These are phyloP conservation scores for Austropuccinia psidii DNA, from an alignment of 1,284 basidiomycete species.

Conservation along the genomic window DNA sequence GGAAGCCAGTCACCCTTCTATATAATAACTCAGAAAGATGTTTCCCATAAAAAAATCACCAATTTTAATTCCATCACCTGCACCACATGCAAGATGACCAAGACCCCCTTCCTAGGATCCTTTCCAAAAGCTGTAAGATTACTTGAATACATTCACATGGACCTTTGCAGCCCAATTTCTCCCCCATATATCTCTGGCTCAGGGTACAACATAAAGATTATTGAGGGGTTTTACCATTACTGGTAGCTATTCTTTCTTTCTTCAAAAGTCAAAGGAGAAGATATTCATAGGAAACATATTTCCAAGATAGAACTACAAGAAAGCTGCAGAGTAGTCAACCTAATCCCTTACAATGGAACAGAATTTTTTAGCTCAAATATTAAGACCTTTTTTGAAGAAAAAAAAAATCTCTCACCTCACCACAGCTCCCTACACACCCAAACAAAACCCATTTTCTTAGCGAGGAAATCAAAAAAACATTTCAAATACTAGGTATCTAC, in stretches of 20 bases:
- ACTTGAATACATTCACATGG: neutral
- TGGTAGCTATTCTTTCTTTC: neutral
- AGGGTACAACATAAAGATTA: neutral
- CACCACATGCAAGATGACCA: neutral
- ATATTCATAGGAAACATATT: neutral
- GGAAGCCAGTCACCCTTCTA: neutral
- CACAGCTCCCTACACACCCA: constrained; percentile 48
- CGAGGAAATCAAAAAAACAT: constrained; percentile 45
- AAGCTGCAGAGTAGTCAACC: constrained; percentile 45
- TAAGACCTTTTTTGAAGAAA: constrained; percentile 40
- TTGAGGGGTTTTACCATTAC: neutral
- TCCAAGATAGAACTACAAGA: constrained; percentile 39
- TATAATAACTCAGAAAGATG: neutral
- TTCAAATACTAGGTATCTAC: constrained; percentile 42
- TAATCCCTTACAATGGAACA: constrained; percentile 47
- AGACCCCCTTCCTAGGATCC: neutral
- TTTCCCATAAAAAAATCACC: neutral
- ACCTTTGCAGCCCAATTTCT: neutral
- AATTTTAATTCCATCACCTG: neutral
- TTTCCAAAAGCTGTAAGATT: neutral
- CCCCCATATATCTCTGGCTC: neutral
- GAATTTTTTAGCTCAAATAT: constrained; percentile 44
- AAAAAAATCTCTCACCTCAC: constrained; percentile 46
- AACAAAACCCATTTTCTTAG: constrained; percentile 47
- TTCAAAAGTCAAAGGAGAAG: neutral